These are phyloP conservation scores for Cryphonectria nitschkei DNA, from an alignment of 2,329 filamentous ascomycete genomes.

Conservation along the genomic window DNA sequence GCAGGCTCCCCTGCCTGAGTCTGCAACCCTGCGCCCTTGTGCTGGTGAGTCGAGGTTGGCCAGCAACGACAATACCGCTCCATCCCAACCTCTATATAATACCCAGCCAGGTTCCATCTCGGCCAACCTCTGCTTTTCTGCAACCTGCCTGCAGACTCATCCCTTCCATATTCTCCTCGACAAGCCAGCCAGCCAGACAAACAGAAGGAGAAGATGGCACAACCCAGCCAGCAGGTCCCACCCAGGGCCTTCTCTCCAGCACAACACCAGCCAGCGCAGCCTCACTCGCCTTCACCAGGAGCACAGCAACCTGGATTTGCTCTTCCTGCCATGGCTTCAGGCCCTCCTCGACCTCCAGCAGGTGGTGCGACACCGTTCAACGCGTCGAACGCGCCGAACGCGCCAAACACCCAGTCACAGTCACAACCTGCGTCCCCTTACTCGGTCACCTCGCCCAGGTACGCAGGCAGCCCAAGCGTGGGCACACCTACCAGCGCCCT, in stretches of 20 bases:
- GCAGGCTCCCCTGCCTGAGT: slow-evolving; percentile 30
- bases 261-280: slow-evolving; percentile 41
- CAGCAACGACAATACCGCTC: neutral
- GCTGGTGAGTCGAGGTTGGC: slow-evolving; percentile 1
- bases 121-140: neutral
- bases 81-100: neutral
- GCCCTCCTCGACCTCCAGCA: neutral
- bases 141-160: neutral
- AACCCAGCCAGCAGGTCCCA: slow-evolving; percentile 43
- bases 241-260: slow-evolving; percentile 65
- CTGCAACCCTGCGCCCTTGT: slow-evolving; percentile 19
- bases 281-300: slow-evolving; percentile 61
- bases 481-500: slow-evolving; percentile 34
- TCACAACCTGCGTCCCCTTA: slow-evolving; percentile 23
- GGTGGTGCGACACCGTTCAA: neutral
- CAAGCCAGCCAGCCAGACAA: neutral
- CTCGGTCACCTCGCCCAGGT: slow-evolving; percentile 18
- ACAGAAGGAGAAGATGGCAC: slow-evolving; percentile 26
- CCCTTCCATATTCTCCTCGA: neutral
- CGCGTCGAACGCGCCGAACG: slow-evolving; percentile 3
- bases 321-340: slow-evolving; percentile 42
- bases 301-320: slow-evolving; percentile 57
- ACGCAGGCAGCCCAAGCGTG: slow-evolving; percentile 20
- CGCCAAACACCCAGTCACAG: slow-evolving; percentile 20
- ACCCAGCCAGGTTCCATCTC: neutral